Evolutionary conservation across 2,329 filamentous ascomycete species (phyloP), one percentile per base, ranked within the genome.

Genomic region (Apiospora pterosperma): DNA sequence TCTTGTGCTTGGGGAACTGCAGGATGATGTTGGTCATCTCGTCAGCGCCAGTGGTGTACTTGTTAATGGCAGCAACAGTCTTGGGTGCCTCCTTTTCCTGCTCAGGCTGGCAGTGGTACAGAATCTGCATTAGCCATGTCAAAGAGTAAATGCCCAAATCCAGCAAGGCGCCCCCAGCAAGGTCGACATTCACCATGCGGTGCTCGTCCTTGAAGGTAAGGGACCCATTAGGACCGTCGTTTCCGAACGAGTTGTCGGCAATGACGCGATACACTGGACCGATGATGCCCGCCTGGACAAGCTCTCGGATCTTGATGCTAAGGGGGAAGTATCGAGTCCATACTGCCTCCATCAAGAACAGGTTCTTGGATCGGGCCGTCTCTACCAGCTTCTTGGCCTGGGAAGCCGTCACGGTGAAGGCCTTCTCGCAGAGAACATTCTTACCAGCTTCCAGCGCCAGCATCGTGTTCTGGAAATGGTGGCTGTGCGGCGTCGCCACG

Each of bases 271-370:
- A 87, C 61, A 91, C 86, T 21, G 82, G 81, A 4, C 88, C 88
- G 69, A 88, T 85, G 68, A 80, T 79, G 34, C 84, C 85, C 1
- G 79, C 78, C 64, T 78, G 71, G 61, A 88, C 81, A 65, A 93
- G 79, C 72, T 94, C 87, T 62, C 91, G 82, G 41, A 93, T 81
- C 75, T 92, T 88, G 75, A 93, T 86, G 72, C 91, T 94, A 14
- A 97, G 80, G 2, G 93, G 93, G 80, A 97, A 96, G 80, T 90
- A 96, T 65, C 93, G 84, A 39, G 92, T 96, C 93, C 93, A 97
- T 23, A 96, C 92, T 52, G 92, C 92, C 79, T 95, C 92, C 91
- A 94, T 93, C 67, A 95, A 79, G 82, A 91, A 90, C 70, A 92
- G 75, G 66, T 87, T 85, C 83, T 93, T 95, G 73, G 87, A 84